These are phyloP conservation scores for Hypoxylon sp. DNA, from an alignment of 2,329 filamentous ascomycete genomes.

Conservation along the genomic window DNA sequence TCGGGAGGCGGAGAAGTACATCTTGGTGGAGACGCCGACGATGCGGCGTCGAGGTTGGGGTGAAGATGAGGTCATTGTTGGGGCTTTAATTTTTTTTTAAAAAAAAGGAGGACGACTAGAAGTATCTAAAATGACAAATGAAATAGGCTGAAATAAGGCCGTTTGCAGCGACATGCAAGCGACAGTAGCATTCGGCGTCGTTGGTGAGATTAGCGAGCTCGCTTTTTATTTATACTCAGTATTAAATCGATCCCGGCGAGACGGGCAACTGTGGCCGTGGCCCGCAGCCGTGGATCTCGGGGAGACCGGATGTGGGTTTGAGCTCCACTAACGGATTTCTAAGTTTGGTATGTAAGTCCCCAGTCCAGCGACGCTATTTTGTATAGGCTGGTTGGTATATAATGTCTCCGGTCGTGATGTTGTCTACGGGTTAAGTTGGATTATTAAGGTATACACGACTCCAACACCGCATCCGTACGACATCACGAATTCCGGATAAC, in stretches of 20 bases:
- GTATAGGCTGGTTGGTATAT: too few relatives aligned
- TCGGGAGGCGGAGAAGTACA: constrained; percentile 80
- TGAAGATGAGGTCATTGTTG: constrained; percentile 46
- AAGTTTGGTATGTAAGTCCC: neutral
- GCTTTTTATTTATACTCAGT: constrained; percentile 5
- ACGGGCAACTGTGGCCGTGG: neutral
- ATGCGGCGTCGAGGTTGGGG: constrained; percentile 67
- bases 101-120: neutral
- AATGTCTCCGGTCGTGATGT: too few relatives aligned
- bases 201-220: constrained; percentile 31
- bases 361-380: neutral
- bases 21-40: constrained; percentile 82
- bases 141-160: neutral
- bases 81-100: neutral
- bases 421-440: neutral
- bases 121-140: neutral
- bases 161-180: constrained; percentile 5
- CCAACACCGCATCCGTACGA: neutral
- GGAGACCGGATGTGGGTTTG: constrained; percentile 4
- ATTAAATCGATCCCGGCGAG: neutral
- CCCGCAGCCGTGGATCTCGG: constrained; percentile 10
- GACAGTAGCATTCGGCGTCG: constrained; percentile 14
- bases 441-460: constrained; percentile 1
- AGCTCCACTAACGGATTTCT: constrained; percentile 8
- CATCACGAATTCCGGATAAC: neutral